Evolutionary conservation across 202 grass and related monocot genomes (phyloP), one percentile per base, ranked within the genome.

Genomic region (Setaria viridis): DNA sequence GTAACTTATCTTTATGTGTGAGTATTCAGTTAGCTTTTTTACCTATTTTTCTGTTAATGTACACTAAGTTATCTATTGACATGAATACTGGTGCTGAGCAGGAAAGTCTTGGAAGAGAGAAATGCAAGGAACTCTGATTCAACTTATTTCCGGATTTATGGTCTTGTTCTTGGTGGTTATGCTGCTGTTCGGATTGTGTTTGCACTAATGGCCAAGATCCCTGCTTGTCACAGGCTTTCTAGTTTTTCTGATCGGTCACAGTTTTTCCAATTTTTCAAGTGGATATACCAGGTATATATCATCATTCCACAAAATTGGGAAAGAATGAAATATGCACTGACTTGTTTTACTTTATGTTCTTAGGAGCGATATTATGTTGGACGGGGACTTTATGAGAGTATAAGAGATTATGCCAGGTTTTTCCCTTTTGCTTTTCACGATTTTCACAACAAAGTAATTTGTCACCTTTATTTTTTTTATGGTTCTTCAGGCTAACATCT

Each of bases 261-360:
- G 51, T 96, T 99, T 88, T 96, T 99, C 84, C 93, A 99, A 69
- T 99, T 99, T 85, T 99, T 99, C 87, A 99, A 99, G 89, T 99
- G 96, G 96, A 99, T 99, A 91, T 99, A 99, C 67, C 88, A 99
- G 81, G 96, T 95, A 90, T 82, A 49, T 80, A 71, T 86, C 55
- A 65, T 84, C 58, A 35, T 77, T 62, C 51, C 62, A 62, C 51
- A 75, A 33, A 80, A 51, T 55, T 74, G 63, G 15, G 46, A 30
- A 43, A 83, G 49, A 82, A 20, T 33, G 17, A 71, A 47, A 77
- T 42, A 29, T 74, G 20, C 50, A 34, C 35, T 87, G 50, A 91
- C 34, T 83, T 89, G 30, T 43, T 90, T 89, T 33, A 70, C 21
- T 1, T 42, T 82, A 55, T 89, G 70, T 70, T 80, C 71, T 70